Conservation (phyloP, 208 protist genomes). For the Zelonia costaricensis region DNA sequence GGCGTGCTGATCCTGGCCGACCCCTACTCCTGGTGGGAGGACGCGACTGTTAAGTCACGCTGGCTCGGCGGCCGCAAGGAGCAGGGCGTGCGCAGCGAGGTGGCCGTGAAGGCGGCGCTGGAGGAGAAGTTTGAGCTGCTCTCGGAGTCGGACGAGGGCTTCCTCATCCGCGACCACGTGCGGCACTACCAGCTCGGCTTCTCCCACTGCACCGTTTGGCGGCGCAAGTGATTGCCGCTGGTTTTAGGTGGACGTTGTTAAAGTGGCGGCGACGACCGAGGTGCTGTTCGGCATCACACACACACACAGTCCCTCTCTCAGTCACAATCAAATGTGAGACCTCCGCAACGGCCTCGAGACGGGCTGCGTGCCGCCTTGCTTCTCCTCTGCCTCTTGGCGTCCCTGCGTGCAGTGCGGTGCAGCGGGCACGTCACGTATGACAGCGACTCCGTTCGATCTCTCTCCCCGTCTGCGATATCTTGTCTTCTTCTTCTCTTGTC, state of each 20-base stretch:
- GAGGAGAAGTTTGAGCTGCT: slow-evolving; percentile 70
- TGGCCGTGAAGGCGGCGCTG: slow-evolving; percentile 62
- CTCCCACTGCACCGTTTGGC: slow-evolving; percentile 83
- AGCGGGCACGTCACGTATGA: too few relatives aligned
- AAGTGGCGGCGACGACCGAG: neutral
- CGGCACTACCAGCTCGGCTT: slow-evolving; percentile 89
- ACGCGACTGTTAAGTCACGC: slow-evolving; percentile 51
- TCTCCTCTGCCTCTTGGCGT: too few relatives aligned
- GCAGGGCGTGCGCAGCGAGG: slow-evolving; percentile 54
- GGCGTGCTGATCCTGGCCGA: slow-evolving; percentile 79
- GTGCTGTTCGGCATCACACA: too few relatives aligned
- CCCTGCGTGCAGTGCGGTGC: too few relatives aligned
- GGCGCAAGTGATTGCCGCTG: slow-evolving; percentile 18
- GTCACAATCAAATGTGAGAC: too few relatives aligned
- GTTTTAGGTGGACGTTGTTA: neutral
- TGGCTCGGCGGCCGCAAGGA: slow-evolving; percentile 74
- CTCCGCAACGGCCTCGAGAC: too few relatives aligned
- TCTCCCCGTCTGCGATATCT: too few relatives aligned
- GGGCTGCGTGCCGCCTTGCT: too few relatives aligned
- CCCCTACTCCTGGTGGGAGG: slow-evolving; percentile 88
- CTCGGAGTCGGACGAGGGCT: slow-evolving; percentile 75
- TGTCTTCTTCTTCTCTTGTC: too few relatives aligned
- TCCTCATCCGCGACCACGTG: slow-evolving; percentile 88
- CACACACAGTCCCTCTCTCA: too few relatives aligned
- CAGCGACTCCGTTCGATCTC: too few relatives aligned